These are phyloP conservation scores for Musa acuminata DNA, from an alignment of 176 grass and related monocot genomes.

Conservation along the genomic window DNA sequence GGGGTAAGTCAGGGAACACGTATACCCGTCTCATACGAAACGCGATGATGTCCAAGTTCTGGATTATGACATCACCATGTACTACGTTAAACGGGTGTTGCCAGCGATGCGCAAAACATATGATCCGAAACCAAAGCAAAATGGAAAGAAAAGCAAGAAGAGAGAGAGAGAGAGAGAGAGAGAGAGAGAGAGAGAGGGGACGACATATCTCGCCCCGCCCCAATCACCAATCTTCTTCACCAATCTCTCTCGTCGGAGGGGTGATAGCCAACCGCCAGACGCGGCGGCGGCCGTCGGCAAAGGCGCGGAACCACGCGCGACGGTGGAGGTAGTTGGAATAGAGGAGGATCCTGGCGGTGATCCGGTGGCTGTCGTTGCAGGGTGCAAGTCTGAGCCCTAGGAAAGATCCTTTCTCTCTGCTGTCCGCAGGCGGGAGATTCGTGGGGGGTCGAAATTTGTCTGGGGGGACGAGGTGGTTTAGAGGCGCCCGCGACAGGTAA, in stretches of 20 bases:
- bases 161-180: neutral
- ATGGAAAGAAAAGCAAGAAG: neutral
- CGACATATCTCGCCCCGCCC: neutral
- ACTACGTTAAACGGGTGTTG: neutral
- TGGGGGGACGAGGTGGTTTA: neutral
- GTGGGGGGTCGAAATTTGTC: neutral
- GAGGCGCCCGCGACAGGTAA: conserved; percentile 13
- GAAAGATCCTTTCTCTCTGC: neutral
- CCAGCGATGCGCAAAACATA: neutral
- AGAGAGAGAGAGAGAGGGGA: neutral
- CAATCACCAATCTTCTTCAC: neutral
- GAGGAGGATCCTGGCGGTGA: neutral
- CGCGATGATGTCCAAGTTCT: neutral
- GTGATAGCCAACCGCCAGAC: neutral
- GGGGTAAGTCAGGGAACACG: neutral
- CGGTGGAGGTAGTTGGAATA: neutral
- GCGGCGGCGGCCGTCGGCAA: neutral
- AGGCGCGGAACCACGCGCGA: neutral
- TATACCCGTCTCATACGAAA: neutral
- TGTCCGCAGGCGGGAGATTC: neutral
- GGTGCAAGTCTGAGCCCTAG: neutral
- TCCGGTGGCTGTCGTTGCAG: neutral
- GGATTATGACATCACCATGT: neutral
- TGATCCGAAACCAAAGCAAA: neutral
- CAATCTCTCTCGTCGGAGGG: neutral